Conservation (phyloP, 2,329 filamentous ascomycete species). For the Drechslera avenae region DNA sequence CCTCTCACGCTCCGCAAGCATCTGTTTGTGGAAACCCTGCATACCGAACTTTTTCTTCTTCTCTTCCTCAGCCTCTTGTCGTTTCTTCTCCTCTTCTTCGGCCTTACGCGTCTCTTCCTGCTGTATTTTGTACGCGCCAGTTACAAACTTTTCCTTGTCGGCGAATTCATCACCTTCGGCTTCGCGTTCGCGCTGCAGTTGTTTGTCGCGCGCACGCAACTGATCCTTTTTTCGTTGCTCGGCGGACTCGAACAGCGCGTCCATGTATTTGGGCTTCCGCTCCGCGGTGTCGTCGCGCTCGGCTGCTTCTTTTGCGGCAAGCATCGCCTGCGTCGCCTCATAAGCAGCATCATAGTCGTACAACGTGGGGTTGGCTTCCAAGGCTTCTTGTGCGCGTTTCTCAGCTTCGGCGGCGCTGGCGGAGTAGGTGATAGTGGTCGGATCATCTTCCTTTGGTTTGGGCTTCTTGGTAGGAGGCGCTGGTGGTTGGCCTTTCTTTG, state of each 20-base stretch:
- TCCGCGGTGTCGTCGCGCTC: conserved; percentile 61
- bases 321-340: conserved; percentile 69
- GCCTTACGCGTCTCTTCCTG: conserved; percentile 74
- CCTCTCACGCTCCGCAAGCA: conserved; percentile 73
- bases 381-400: conserved; percentile 67
- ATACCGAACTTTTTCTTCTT: conserved; percentile 72
- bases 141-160: conserved; percentile 86
- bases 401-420: conserved; percentile 68
- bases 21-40: conserved; percentile 76
- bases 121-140: conserved; percentile 79
- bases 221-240: conserved; percentile 78
- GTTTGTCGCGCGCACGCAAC: conserved; percentile 78
- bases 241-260: conserved; percentile 72
- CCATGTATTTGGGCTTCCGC: conserved; percentile 79
- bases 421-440: conserved; percentile 63
- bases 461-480: conserved; percentile 48
- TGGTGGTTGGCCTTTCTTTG: conserved; percentile 43
- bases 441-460: conserved; percentile 39
- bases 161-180: conserved; percentile 80
- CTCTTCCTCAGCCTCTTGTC: conserved; percentile 68
- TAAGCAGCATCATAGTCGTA: conserved; percentile 88
- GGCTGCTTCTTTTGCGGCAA: conserved; percentile 62
- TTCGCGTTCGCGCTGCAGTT: conserved; percentile 76
- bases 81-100: conserved; percentile 72
- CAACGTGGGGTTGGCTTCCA: conserved; percentile 71